Conservation (phyloP, 2,329 filamentous ascomycete genomes). For the Diaporthe citriasiana region DNA sequence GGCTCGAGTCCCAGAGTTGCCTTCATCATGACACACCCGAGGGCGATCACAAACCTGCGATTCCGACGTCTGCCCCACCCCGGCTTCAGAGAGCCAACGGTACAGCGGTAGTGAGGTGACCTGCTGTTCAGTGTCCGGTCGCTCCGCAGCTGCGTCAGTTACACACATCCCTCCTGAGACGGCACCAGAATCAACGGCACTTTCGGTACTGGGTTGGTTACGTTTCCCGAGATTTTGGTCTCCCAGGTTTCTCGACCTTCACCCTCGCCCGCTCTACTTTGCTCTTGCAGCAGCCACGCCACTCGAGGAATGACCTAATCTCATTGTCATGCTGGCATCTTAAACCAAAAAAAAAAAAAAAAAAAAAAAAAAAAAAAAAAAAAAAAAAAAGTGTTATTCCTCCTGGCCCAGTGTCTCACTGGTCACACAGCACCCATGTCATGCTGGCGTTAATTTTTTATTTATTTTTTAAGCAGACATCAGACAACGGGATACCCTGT, state of each 20-base stretch:
- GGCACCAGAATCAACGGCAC: slow-evolving; percentile 29
- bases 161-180: slow-evolving; percentile 18
- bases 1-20: background rate
- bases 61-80: slow-evolving; percentile 22
- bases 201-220: slow-evolving; percentile 37
- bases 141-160: slow-evolving; percentile 37
- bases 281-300: slow-evolving; percentile 31
- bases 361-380: background rate
- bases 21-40: slow-evolving; percentile 31
- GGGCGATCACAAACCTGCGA: slow-evolving; percentile 34
- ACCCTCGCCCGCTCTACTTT: background rate
- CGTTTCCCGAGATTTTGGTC: slow-evolving; percentile 28
- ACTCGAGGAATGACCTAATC: slow-evolving; percentile 13
- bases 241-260: slow-evolving; percentile 28
- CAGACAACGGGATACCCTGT: slow-evolving; percentile 13
- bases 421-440: slow-evolving; percentile 34
- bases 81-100: slow-evolving; percentile 19
- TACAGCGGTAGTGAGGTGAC: slow-evolving; percentile 24
- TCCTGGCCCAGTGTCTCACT: slow-evolving; percentile 7
- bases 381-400: background rate
- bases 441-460: background rate
- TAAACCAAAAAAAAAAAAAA: background rate
- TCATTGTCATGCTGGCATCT: slow-evolving; percentile 1
- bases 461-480: background rate
- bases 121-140: slow-evolving; percentile 32